phyloP scores from a whole-genome alignment of 2,329 filamentous ascomycete genomes.

The Pseudogymnoascus sp. region DNA sequence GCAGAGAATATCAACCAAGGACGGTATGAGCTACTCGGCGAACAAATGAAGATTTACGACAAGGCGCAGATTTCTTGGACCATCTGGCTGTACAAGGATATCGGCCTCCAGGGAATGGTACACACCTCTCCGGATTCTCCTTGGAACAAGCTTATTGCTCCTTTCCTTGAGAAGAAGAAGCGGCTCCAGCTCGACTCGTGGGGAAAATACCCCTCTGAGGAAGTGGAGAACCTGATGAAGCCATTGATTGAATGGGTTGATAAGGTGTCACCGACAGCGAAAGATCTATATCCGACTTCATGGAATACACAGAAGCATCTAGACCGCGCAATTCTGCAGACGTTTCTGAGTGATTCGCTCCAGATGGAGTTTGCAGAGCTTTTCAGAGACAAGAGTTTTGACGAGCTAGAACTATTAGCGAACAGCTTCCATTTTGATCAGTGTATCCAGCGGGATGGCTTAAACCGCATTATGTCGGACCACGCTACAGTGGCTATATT shows the following conservation, averaged over 20 bases:
- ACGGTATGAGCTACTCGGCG: constrained; percentile 37
- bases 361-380: constrained; percentile 44
- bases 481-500: constrained; percentile 10
- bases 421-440: constrained; percentile 47
- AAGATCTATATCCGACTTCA: constrained; percentile 22
- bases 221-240: constrained; percentile 29
- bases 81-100: constrained; percentile 52
- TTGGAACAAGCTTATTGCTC: constrained; percentile 43
- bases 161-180: constrained; percentile 49
- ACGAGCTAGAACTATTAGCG: constrained; percentile 41
- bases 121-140: constrained; percentile 38
- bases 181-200: constrained; percentile 46
- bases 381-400: constrained; percentile 42
- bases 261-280: constrained; percentile 20
- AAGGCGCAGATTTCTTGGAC: constrained; percentile 44
- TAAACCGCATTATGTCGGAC: constrained; percentile 35
- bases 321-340: constrained; percentile 14
- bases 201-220: constrained; percentile 34
- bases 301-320: constrained; percentile 24
- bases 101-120: constrained; percentile 48
- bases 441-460: constrained; percentile 42
- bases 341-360: constrained; percentile 13
- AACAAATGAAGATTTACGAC: constrained; percentile 43
- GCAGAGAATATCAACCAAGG: constrained; percentile 34
- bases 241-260: constrained; percentile 25